Percentiles rank a stretch among this genome's conserved stretches.
phyloP scores from a whole-genome alignment of 306 rosid genomes.

The Corylus heterophylla region DNA sequence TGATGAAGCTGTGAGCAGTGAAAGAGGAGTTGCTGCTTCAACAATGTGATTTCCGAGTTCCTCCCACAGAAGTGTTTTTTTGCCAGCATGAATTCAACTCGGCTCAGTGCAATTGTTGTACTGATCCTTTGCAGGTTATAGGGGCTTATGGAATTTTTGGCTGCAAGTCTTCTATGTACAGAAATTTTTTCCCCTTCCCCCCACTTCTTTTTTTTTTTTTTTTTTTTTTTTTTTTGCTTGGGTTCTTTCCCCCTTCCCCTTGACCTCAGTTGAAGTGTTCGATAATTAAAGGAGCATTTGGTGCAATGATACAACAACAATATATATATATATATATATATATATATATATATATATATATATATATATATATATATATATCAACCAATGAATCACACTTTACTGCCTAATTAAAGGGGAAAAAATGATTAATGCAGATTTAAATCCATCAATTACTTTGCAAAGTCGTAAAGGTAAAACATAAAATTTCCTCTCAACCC shows the following conservation, averaged over 20 bases:
- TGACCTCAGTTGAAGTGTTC: slow-evolving; percentile 43
- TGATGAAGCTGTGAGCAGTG: slow-evolving; percentile 34
- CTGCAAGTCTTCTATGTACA: slow-evolving; percentile 69
- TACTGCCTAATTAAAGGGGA: background rate
- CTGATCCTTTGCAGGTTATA: slow-evolving; percentile 40
- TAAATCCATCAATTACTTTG: too few relatives aligned
- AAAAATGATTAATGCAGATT: too few relatives aligned
- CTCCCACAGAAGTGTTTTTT: slow-evolving; percentile 20
- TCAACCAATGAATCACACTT: slow-evolving; percentile 17
- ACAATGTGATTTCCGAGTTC: slow-evolving; percentile 28
- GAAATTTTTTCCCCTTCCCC: slow-evolving; percentile 21
- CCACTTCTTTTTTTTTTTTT: too few relatives aligned
- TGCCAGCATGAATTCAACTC: slow-evolving; percentile 42
- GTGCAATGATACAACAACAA: slow-evolving; percentile 66
- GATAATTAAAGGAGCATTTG: slow-evolving; percentile 49
- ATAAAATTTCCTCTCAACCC: too few relatives aligned
- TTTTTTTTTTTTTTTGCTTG: background rate
- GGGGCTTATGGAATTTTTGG: slow-evolving; percentile 63
- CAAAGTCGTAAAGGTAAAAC: too few relatives aligned
- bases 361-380: too few relatives aligned
- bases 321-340: too few relatives aligned
- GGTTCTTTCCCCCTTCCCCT: slow-evolving; percentile 7
- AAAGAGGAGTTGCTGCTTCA: slow-evolving; percentile 25
- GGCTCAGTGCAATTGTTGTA: slow-evolving; percentile 38
- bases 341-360: too few relatives aligned